Evolutionary conservation across 129 eudicot species (phyloP).

Genomic region (Lactuca saligna): DNA sequence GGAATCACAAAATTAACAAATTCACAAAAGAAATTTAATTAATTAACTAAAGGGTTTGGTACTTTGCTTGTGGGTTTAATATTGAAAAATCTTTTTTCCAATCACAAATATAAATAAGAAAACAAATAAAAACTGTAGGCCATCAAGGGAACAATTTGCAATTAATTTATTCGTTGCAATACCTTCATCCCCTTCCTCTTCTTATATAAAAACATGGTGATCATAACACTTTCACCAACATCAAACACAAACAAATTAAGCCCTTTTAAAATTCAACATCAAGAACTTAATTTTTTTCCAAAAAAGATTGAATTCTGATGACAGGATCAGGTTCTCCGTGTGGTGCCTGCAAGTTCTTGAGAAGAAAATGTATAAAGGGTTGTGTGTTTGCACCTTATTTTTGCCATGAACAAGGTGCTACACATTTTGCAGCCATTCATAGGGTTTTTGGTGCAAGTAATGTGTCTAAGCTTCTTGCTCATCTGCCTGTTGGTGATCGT

Average conservation of each 20-base stretch:
- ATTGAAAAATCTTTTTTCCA: constrained; percentile 20
- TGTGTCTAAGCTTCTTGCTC: constrained; percentile 86
- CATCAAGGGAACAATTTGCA: constrained; percentile 66
- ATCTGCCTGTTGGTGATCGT: constrained; percentile 76
- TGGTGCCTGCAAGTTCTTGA: constrained; percentile 97
- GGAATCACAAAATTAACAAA: constrained; percentile 39
- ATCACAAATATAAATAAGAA: constrained; percentile 1
- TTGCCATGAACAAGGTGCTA: constrained; percentile 95
- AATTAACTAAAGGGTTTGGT: constrained; percentile 29
- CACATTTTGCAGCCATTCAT: constrained; percentile 93
- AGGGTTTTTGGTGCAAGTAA: constrained; percentile 98
- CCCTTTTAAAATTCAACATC: constrained; percentile 21
- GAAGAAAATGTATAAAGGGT: constrained; percentile 91
- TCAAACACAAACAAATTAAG: constrained; percentile 25
- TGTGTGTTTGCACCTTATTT: constrained; percentile 99
- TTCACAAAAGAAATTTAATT: background rate
- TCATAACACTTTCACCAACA: constrained; percentile 47
- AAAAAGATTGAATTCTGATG: constrained; percentile 29
- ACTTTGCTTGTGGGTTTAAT: constrained; percentile 33
- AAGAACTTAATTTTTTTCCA: background rate
- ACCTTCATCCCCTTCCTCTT: constrained; percentile 49
- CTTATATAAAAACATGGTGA: constrained; percentile 58
- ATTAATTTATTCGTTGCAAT: constrained; percentile 44
- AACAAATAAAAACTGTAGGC: constrained; percentile 58
- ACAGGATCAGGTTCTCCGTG: constrained; percentile 95